Percentiles rank a stretch among this genome's conserved stretches.
Conservation (phyloP, 768 basidiomycete species). For the Suillus subaureus region DNA sequence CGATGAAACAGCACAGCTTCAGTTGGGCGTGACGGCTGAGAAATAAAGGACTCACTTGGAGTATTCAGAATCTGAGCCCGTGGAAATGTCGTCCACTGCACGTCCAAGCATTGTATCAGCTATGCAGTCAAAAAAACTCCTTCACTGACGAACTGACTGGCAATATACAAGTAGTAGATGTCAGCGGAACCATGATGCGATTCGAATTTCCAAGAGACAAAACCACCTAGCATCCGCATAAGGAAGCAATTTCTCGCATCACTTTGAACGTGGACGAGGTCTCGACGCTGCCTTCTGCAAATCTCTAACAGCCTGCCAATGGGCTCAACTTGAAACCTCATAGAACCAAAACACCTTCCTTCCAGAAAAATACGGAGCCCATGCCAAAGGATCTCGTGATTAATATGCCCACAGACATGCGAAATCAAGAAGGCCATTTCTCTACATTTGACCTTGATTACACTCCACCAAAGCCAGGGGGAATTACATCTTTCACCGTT, state of each 20-base stretch:
- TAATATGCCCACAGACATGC: constrained; percentile 41
- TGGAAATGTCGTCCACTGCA: constrained; percentile 83
- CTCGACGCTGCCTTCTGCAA: neutral
- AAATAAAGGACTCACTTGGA: constrained; percentile 68
- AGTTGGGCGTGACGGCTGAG: constrained; percentile 4
- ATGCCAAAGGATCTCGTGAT: constrained; percentile 33
- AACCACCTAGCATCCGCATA: constrained; percentile 6
- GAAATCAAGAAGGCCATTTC: constrained; percentile 8
- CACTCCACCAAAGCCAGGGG: constrained; percentile 17
- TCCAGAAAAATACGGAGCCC: constrained; percentile 4
- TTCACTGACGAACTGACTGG: constrained; percentile 26
- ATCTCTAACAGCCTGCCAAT: neutral
- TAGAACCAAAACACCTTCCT: neutral
- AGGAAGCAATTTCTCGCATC: constrained; percentile 20
- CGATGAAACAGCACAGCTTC: neutral
- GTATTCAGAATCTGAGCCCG: constrained; percentile 94
- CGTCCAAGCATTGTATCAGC: constrained; percentile 38
- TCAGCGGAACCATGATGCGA: neutral
- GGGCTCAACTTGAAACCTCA: constrained; percentile 2
- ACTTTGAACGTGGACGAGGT: neutral
- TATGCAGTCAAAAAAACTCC: constrained; percentile 17
- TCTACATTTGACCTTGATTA: constrained; percentile 22
- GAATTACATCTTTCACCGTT: constrained; percentile 55
- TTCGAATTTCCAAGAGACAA: constrained; percentile 16
- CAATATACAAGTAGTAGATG: constrained; percentile 14